Evolutionary conservation across 2,329 filamentous ascomycete species (phyloP).

Genomic region (Stagonosporopsis vannaccii): DNA sequence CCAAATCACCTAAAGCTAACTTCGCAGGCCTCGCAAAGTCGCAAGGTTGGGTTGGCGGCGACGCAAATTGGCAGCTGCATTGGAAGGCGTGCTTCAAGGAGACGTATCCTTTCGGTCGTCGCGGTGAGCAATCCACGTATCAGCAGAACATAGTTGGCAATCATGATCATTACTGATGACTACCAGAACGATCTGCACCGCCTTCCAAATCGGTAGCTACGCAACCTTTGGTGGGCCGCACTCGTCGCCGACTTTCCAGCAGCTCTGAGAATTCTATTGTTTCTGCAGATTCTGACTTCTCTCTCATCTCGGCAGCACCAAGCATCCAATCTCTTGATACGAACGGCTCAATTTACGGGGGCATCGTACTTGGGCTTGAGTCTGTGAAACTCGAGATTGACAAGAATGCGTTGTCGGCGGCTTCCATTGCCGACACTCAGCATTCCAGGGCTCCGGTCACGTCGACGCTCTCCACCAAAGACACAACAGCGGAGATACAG

Average conservation of each 20-base stretch:
- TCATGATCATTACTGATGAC: background rate
- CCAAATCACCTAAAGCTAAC: slow-evolving; percentile 26
- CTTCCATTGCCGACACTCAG: background rate
- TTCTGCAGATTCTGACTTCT: slow-evolving; percentile 18
- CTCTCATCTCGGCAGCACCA: slow-evolving; percentile 24
- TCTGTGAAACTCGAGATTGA: background rate
- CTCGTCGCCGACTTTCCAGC: slow-evolving; percentile 24
- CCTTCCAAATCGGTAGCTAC: background rate
- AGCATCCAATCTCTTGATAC: slow-evolving; percentile 24
- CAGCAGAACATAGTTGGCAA: background rate
- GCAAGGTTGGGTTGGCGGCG: slow-evolving; percentile 30
- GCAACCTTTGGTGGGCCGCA: slow-evolving; percentile 6
- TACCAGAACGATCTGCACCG: background rate
- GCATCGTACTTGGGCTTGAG: slow-evolving; percentile 9
- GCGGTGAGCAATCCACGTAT: slow-evolving; percentile 4
- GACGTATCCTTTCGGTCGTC: slow-evolving; percentile 17
- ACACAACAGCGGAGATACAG: background rate
- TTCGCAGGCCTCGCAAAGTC: slow-evolving; percentile 31
- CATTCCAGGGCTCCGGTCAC: background rate
- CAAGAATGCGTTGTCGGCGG: background rate
- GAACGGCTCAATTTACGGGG: slow-evolving; percentile 19
- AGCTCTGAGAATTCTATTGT: slow-evolving; percentile 21
- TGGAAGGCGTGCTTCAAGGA: slow-evolving; percentile 31
- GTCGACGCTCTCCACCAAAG: background rate
- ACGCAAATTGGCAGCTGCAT: slow-evolving; percentile 21